These are phyloP conservation scores for Meredithiella fracta DNA, from an alignment of 2,329 filamentous ascomycete species.

Conservation along the genomic window DNA sequence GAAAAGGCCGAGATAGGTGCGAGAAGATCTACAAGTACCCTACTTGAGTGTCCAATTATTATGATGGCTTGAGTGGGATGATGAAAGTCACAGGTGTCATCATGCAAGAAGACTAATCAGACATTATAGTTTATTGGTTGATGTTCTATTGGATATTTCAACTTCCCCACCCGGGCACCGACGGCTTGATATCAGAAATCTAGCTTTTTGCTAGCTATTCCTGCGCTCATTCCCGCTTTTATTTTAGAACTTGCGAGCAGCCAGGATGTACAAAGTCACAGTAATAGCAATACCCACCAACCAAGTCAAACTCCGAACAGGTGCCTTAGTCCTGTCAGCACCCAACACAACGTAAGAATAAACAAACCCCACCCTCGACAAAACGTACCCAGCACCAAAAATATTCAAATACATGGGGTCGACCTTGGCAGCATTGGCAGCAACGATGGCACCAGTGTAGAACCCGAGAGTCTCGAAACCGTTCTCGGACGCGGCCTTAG, in stretches of 20 bases:
- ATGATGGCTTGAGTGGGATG: too few relatives aligned
- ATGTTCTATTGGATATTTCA: too few relatives aligned
- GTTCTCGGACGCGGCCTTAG: slow-evolving; percentile 32
- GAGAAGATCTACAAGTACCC: too few relatives aligned
- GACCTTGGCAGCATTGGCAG: slow-evolving; percentile 30
- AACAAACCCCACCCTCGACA: slow-evolving; percentile 26
- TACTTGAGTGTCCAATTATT: too few relatives aligned
- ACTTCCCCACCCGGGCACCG: background rate
- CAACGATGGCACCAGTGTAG: slow-evolving; percentile 28
- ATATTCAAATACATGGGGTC: slow-evolving; percentile 24
- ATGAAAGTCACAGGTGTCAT: too few relatives aligned
- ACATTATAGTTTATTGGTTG: too few relatives aligned
- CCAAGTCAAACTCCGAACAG: slow-evolving; percentile 26
- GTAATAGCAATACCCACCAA: slow-evolving; percentile 21
- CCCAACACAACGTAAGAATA: slow-evolving; percentile 28
- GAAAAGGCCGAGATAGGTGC: too few relatives aligned
- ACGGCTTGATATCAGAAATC: background rate
- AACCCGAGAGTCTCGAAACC: slow-evolving; percentile 29
- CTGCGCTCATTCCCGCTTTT: too few relatives aligned
- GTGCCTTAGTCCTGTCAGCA: slow-evolving; percentile 24
- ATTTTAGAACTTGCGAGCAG: slow-evolving; percentile 20
- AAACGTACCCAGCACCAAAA: slow-evolving; percentile 26
- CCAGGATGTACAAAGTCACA: slow-evolving; percentile 26
- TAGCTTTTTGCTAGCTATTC: background rate
- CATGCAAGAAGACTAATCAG: too few relatives aligned